Conservation (phyloP, 2,329 filamentous ascomycete species). For the Monosporascus sp. region DNA sequence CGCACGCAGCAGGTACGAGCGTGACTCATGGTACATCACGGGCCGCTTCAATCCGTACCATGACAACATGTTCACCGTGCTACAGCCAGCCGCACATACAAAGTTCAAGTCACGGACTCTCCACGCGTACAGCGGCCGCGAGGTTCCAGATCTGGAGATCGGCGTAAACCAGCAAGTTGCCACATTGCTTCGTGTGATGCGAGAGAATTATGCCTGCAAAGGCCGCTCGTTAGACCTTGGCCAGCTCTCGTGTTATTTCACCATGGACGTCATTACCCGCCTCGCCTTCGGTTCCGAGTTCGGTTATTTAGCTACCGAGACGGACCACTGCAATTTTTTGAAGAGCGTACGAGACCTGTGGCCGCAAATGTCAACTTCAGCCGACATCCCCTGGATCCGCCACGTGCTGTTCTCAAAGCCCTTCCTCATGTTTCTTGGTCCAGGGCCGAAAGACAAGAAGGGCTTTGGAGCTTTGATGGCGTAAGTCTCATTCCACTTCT, state of each 20-base stretch:
- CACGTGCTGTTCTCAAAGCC: slow-evolving; percentile 27
- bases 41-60: slow-evolving; percentile 47
- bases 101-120: slow-evolving; percentile 35
- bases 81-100: slow-evolving; percentile 37
- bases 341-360: slow-evolving; percentile 30
- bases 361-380: slow-evolving; percentile 32
- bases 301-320: slow-evolving; percentile 37
- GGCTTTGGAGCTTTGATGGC: slow-evolving; percentile 24
- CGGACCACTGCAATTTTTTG: slow-evolving; percentile 40
- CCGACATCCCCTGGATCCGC: slow-evolving; percentile 36
- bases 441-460: slow-evolving; percentile 27
- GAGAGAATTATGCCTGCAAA: slow-evolving; percentile 24
- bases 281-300: slow-evolving; percentile 44
- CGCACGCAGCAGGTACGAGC: slow-evolving; percentile 31
- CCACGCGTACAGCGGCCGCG: slow-evolving; percentile 17
- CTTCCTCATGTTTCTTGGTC: slow-evolving; percentile 29
- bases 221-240: slow-evolving; percentile 37
- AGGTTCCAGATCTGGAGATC: slow-evolving; percentile 17
- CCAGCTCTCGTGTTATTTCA: slow-evolving; percentile 40
- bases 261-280: slow-evolving; percentile 46
- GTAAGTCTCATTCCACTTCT: slow-evolving; percentile 10
- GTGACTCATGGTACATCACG: slow-evolving; percentile 41
- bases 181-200: slow-evolving; percentile 37
- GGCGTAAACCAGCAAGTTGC: slow-evolving; percentile 41
- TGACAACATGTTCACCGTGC: slow-evolving; percentile 47